These are phyloP conservation scores for Canavalia ensiformis DNA, from an alignment of 306 rosid genomes.

Conservation along the genomic window DNA sequence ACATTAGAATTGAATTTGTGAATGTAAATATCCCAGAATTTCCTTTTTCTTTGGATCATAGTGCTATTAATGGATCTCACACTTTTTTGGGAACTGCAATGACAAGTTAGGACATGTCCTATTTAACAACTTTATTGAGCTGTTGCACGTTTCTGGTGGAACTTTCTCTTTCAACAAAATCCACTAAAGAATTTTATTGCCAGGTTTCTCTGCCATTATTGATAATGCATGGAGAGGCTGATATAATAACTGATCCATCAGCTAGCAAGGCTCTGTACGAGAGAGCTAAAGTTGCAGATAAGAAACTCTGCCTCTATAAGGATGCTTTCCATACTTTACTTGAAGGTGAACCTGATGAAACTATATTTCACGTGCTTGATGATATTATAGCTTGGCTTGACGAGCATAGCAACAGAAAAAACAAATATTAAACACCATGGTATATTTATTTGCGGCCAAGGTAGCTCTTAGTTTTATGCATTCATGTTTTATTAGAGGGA, in stretches of 20 bases:
- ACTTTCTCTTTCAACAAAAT: not conserved
- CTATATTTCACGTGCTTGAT: slow-evolving; percentile 58
- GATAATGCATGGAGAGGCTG: slow-evolving; percentile 70
- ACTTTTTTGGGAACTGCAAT: not conserved
- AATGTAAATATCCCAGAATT: too few relatives aligned
- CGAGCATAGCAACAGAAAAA: slow-evolving; percentile 52
- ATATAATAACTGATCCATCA: slow-evolving; percentile 64
- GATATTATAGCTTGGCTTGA: slow-evolving; percentile 61
- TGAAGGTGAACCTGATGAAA: slow-evolving; percentile 64
- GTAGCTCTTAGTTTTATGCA: slow-evolving; percentile 20
- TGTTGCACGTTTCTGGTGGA: slow-evolving; percentile 35
- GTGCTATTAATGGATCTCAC: too few relatives aligned
- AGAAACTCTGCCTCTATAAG: slow-evolving; percentile 62
- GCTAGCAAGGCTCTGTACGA: slow-evolving; percentile 62
- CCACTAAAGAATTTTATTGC: slow-evolving; percentile 10
- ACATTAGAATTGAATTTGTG: too few relatives aligned
- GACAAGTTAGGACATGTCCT: not conserved
- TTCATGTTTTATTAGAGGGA: not conserved
- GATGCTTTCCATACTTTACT: slow-evolving; percentile 60
- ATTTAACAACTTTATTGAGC: not conserved
- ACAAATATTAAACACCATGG: slow-evolving; percentile 44
- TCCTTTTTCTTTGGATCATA: too few relatives aligned
- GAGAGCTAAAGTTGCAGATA: slow-evolving; percentile 58
- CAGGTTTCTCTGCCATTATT: slow-evolving; percentile 63
- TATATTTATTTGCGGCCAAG: slow-evolving; percentile 17